Conservation (phyloP, 257 asterid genomes). For the Jasminum sambac region DNA sequence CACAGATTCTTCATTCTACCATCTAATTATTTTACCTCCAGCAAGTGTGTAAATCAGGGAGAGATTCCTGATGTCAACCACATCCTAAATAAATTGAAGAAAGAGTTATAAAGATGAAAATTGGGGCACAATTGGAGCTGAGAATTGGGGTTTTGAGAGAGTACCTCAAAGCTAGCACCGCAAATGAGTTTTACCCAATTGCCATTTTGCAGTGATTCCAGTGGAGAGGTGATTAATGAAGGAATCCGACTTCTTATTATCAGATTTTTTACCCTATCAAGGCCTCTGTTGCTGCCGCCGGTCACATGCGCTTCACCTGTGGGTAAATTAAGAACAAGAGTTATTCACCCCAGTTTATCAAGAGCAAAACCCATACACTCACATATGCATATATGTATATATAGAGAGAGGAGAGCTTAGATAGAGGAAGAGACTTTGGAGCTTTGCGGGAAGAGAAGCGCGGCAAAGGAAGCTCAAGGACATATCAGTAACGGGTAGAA, state of each 20-base stretch:
- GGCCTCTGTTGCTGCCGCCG: slow-evolving; percentile 33
- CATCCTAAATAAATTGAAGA: slow-evolving; percentile 50
- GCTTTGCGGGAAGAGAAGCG: slow-evolving; percentile 44
- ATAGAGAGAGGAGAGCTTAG: background rate
- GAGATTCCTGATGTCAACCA: slow-evolving; percentile 82
- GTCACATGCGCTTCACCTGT: slow-evolving; percentile 41
- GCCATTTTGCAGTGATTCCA: slow-evolving; percentile 65
- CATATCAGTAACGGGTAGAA: slow-evolving; percentile 24
- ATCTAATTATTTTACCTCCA: slow-evolving; percentile 56
- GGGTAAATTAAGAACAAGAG: slow-evolving; percentile 4
- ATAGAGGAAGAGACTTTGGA: slow-evolving; percentile 27
- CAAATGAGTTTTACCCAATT: slow-evolving; percentile 96
- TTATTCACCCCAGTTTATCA: background rate
- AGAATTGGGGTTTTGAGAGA: background rate
- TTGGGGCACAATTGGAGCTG: background rate
- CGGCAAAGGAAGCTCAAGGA: slow-evolving; percentile 43
- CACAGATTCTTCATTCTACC: background rate
- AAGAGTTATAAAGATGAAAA: background rate
- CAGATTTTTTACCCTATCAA: slow-evolving; percentile 53
- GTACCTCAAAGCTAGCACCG: slow-evolving; percentile 97
- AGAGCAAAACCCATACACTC: slow-evolving; percentile 2
- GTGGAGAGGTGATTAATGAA: slow-evolving; percentile 53
- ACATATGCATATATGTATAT: background rate
- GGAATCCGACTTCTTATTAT: slow-evolving; percentile 50
- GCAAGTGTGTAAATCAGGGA: slow-evolving; percentile 89